Evolutionary conservation across 1,284 basidiomycete species (phyloP).

Genomic region (Rhodotorula sp.): DNA sequence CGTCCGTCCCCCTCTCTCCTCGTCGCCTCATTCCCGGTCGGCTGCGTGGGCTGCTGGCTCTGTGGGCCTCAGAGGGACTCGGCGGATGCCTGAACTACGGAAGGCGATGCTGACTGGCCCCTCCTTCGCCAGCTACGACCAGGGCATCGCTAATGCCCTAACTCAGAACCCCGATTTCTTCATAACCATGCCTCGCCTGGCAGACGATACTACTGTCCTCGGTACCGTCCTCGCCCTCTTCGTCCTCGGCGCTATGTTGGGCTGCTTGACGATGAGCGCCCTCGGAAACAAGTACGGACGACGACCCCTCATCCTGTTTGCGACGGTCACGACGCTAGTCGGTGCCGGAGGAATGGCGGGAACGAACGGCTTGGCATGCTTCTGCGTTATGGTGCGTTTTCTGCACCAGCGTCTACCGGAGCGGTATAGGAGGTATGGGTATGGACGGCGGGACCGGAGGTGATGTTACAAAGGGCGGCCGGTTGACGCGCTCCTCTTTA

Average conservation of each 20-base stretch:
- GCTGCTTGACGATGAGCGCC: slow-evolving; percentile 31
- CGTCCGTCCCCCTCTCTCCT: neutral
- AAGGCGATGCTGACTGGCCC: neutral
- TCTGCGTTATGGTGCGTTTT: slow-evolving; percentile 29
- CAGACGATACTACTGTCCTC: slow-evolving; percentile 18
- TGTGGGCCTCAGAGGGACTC: slow-evolving; percentile 7
- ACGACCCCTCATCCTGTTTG: slow-evolving; percentile 30
- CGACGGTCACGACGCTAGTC: slow-evolving; percentile 27
- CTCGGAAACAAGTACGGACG: slow-evolving; percentile 38
- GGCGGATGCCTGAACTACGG: no score
- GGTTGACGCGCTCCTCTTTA: slow-evolving; percentile 17
- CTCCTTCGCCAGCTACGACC: slow-evolving; percentile 8
- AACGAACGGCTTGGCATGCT: slow-evolving; percentile 32
- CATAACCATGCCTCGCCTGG: neutral
- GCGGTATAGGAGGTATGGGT: no score
- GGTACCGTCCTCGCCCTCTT: slow-evolving; percentile 35
- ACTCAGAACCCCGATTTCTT: slow-evolving; percentile 10
- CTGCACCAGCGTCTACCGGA: no score
- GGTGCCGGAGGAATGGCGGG: slow-evolving; percentile 39
- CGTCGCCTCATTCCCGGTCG: neutral
- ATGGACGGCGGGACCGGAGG: no score
- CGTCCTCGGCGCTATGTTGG: slow-evolving; percentile 36
- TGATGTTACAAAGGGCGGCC: no score
- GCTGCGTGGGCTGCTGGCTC: neutral
- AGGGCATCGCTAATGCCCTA: slow-evolving; percentile 28